A percentile compares a stretch with the other conserved stretches of the same genome.
Evolutionary conservation across 768 basidiomycete species (phyloP).

Genomic region (Boletellus ananas): DNA sequence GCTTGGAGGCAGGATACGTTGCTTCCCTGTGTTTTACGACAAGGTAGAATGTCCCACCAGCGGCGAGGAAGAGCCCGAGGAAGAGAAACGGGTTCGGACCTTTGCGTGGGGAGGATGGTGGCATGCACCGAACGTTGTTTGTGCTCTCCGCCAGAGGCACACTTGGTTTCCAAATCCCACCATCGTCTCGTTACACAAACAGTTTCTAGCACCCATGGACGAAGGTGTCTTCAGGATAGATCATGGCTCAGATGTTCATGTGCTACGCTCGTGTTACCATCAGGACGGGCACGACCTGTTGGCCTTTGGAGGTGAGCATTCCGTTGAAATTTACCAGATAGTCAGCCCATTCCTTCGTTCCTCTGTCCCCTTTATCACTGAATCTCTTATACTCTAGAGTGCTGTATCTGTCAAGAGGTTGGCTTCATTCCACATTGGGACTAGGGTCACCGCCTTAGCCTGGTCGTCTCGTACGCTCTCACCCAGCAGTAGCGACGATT

Average conservation of each 20-base stretch:
- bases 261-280: conserved; percentile 58
- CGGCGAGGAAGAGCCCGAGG: conserved; percentile 50
- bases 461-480: conserved; percentile 74
- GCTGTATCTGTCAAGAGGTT: conserved; percentile 45
- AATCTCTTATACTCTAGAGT: conserved; percentile 29
- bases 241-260: conserved; percentile 58
- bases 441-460: conserved; percentile 67
- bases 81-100: conserved; percentile 64
- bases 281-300: conserved; percentile 65
- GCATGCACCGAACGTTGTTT: conserved; percentile 8
- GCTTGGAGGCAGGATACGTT: conserved; percentile 56
- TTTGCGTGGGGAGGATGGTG: conserved; percentile 21
- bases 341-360: conserved; percentile 38
- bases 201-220: conserved; percentile 38
- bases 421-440: conserved; percentile 73
- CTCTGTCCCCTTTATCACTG: conserved; percentile 4
- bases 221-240: conserved; percentile 44
- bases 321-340: conserved; percentile 64
- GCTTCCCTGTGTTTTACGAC: conserved; percentile 55
- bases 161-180: too few species aligned
- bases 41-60: conserved; percentile 55
- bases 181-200: not conserved
- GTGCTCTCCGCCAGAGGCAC: too few species aligned
- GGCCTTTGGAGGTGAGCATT: conserved; percentile 70
- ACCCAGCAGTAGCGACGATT: conserved; percentile 58